Percentiles rank a stretch among this genome's conserved stretches.
Evolutionary conservation across 148 eudicot species (phyloP).

Genomic region (Gaultheria prostrata): DNA sequence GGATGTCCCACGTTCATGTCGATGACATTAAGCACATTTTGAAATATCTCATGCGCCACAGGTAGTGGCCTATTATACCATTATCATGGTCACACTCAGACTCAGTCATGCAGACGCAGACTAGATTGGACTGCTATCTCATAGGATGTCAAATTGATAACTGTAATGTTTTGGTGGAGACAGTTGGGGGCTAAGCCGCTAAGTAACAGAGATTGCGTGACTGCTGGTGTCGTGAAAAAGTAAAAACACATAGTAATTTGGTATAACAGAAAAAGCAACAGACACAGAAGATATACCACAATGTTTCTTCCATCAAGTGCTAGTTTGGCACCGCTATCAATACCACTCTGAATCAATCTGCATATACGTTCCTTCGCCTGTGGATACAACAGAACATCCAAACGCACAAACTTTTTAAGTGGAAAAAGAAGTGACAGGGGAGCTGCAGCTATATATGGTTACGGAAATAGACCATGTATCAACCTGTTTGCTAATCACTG

Average conservation of each 20-base stretch:
- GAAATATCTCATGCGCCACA: not conserved
- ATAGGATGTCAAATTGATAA: not conserved
- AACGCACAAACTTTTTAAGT: not conserved
- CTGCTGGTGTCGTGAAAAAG: not conserved
- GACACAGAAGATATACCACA: conserved; percentile 41
- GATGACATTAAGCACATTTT: not conserved
- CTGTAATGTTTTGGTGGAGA: not conserved
- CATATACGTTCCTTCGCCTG: conserved; percentile 92
- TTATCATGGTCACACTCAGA: conserved; percentile 1
- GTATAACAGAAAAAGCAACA: not conserved
- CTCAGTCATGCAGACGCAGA: not conserved
- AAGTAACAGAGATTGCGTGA: not conserved
- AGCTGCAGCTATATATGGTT: not conserved
- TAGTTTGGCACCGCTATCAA: conserved; percentile 78
- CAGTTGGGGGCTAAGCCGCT: not conserved
- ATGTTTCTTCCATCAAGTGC: conserved; percentile 85
- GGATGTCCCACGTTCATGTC: not conserved
- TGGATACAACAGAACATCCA: conserved; percentile 2
- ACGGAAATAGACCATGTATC: not conserved
- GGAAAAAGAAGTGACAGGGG: not conserved
- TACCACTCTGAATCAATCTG: conserved; percentile 80
- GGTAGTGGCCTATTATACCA: not conserved
- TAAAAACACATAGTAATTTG: not conserved
- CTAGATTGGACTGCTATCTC: not conserved
- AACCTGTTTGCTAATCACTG: conserved; percentile 97